Base-by-base conservation (phyloP, 106 monocot genomes). In the Allium fistulosum region DNA sequence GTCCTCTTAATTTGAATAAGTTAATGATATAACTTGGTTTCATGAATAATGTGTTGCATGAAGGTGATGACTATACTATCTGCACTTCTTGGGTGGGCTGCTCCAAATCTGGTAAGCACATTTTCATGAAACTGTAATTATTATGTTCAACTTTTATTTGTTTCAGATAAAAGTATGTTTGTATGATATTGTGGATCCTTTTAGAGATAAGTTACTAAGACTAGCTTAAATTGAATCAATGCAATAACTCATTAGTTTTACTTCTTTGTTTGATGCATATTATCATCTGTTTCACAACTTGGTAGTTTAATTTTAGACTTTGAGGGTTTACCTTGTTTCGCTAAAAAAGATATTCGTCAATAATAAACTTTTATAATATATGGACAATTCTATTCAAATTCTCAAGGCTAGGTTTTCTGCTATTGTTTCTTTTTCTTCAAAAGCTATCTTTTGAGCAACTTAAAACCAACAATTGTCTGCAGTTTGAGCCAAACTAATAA, bases 31-130 rank as follows among this genome's bases (percentile, higher is more conserved):
- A 37, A 5, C 37, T 37, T 37, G 37, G 37, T 37, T 37, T 59
- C 11, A n/a, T 26, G 17, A 68, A 51, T 10, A 7, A 53, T 9
- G 52, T 49, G 45, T 72, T 17, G 9, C 47, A 63, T 79, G 49
- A 72, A 97, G 97, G 80, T 97, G 51, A 97, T 97, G 97, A 97
- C 97, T 15, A 75, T 78, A 60, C 77, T 97, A 22, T 97, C 97
- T 76, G 92, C 80, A 73, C 69, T 84, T 64, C 77, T 97, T 66
- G 97, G 97, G 9, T 97, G 97, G 97, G 82, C 79, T 79, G 97
- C 97, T 66, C 97, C 97, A 72, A 97, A 97, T 83, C 79, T 97
- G 84, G 97, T 97, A 92, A 81, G 72, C 3, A 26, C 18, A 8
- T 75, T 66, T 48, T 61, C 55, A 56, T 57, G 50, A 69, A 47